A percentile compares a stretch with the other conserved stretches of the same genome.
These are phyloP conservation scores for Capsicum pubescens DNA, from an alignment of 257 asterid genomes.

Conservation along the genomic window DNA sequence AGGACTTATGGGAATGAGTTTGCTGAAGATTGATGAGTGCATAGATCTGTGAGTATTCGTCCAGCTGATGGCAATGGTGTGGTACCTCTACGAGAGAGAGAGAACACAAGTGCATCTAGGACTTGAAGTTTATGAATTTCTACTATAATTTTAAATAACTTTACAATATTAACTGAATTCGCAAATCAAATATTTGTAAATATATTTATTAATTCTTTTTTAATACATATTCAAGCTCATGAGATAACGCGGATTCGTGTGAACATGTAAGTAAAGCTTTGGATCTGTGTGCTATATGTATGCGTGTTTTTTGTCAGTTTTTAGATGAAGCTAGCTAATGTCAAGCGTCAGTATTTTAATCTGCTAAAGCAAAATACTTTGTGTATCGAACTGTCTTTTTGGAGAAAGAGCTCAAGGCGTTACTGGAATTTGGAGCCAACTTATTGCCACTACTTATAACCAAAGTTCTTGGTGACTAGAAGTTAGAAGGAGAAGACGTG, in stretches of 20 bases:
- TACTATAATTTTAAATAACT: background rate
- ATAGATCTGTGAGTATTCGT: background rate
- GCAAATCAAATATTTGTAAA: background rate
- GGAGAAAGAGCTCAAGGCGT: too few species aligned
- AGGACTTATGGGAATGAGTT: too few species aligned
- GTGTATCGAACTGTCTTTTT: background rate
- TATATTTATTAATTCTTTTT: too few species aligned
- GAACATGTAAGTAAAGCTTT: background rate
- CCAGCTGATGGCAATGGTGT: background rate
- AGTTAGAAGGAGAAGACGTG: background rate
- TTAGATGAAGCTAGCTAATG: background rate
- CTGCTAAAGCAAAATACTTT: too few species aligned
- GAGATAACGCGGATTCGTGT: too few species aligned
- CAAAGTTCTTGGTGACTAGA: background rate
- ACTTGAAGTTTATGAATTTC: background rate
- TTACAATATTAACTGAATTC: background rate
- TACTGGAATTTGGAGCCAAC: too few species aligned
- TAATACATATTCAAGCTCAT: too few species aligned
- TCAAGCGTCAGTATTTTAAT: background rate
- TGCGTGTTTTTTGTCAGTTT: background rate
- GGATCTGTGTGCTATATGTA: background rate
- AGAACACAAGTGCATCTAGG: background rate
- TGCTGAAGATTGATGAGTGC: background rate
- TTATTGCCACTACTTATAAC: background rate
- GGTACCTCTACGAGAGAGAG: background rate